Conservation (phyloP, 495 filamentous ascomycete genomes). For the Schizothecium vesticola region DNA sequence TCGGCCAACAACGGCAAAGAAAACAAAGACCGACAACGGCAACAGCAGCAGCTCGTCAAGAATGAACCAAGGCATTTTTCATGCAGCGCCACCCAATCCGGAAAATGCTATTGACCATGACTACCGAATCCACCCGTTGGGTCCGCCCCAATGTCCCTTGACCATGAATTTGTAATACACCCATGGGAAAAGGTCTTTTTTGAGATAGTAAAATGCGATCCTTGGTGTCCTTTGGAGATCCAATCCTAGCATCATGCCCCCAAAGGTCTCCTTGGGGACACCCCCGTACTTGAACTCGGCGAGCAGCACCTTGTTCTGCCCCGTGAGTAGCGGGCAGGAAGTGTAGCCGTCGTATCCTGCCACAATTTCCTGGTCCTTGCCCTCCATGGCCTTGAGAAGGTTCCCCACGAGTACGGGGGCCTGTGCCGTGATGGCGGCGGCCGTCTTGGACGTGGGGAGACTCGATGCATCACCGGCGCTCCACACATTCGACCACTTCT, state of each 20-base stretch:
- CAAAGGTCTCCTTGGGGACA: slow-evolving; percentile 65
- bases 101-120: neutral
- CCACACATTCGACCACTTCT: slow-evolving; percentile 61
- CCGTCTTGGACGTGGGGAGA: slow-evolving; percentile 63
- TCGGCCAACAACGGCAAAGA: neutral
- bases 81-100: neutral
- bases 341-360: slow-evolving; percentile 62
- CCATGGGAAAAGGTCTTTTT: slow-evolving; percentile 71
- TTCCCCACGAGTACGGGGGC: slow-evolving; percentile 56
- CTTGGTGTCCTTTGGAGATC: slow-evolving; percentile 54
- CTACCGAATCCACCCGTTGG: slow-evolving; percentile 45
- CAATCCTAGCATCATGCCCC: slow-evolving; percentile 43
- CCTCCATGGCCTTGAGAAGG: slow-evolving; percentile 48
- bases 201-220: slow-evolving; percentile 56
- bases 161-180: slow-evolving; percentile 56
- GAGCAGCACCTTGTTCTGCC: slow-evolving; percentile 62
- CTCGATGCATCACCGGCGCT: slow-evolving; percentile 64
- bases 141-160: slow-evolving; percentile 58
- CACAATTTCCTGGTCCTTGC: slow-evolving; percentile 43
- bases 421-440: slow-evolving; percentile 60
- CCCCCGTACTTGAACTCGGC: slow-evolving; percentile 72
- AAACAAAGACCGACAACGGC: neutral
- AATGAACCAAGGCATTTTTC: neutral
- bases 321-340: slow-evolving; percentile 61
- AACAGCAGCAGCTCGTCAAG: neutral